Percentiles rank a stretch among this genome's conserved stretches.
phyloP scores from a whole-genome alignment of 2,329 filamentous ascomycete genomes.

The Ambrosiella xylebori region DNA sequence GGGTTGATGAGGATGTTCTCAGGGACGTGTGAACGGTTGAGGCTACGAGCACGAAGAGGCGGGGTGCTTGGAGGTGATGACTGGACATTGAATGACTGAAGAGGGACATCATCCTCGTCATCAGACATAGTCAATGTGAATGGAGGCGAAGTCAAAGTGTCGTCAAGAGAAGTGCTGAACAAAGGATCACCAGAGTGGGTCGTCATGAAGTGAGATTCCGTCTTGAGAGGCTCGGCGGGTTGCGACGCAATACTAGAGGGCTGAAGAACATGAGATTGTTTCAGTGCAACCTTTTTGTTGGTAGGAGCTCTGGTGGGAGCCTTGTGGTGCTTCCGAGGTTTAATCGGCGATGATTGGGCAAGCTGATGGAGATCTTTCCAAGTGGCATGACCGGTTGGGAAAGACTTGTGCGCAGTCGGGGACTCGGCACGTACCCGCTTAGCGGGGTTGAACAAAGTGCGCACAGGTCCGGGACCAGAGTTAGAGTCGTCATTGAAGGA shows the following conservation, averaged over 20 bases:
- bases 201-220: constrained; percentile 60
- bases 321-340: constrained; percentile 27
- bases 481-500: constrained; percentile 33
- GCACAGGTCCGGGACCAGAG: constrained; percentile 15
- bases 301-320: not conserved
- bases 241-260: not conserved
- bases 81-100: constrained; percentile 54
- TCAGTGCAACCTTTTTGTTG: not conserved
- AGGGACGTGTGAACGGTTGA: constrained; percentile 27
- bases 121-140: constrained; percentile 42
- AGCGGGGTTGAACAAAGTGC: constrained; percentile 31
- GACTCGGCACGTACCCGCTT: constrained; percentile 53
- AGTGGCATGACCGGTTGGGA: constrained; percentile 34
- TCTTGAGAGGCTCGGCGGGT: constrained; percentile 21
- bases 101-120: constrained; percentile 68
- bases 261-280: constrained; percentile 6
- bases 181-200: constrained; percentile 61
- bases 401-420: constrained; percentile 41
- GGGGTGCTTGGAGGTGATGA: constrained; percentile 74
- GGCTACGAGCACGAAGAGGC: constrained; percentile 41
- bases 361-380: constrained; percentile 68
- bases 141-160: constrained; percentile 41
- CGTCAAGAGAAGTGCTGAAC: constrained; percentile 53
- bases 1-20: constrained; percentile 8
- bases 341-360: constrained; percentile 73